phyloP scores from a whole-genome alignment of 371 early-diverging fungal genomes.

The Racocetra persica region DNA sequence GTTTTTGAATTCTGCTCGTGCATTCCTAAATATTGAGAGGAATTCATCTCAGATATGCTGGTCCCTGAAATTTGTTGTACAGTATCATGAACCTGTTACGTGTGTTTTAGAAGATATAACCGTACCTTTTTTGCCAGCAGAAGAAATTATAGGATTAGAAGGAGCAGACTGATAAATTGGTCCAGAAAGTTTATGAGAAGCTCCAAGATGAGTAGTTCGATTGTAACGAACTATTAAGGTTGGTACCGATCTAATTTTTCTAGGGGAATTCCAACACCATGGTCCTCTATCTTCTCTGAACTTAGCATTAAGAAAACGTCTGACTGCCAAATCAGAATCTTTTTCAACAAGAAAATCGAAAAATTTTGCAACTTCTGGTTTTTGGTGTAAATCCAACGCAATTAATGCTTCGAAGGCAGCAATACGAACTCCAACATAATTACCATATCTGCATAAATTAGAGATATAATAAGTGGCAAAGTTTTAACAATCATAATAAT shows the following conservation, averaged over 20 bases:
- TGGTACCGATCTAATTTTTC: not conserved
- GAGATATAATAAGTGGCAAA: not conserved
- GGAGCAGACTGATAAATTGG: too few species aligned
- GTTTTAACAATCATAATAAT: not conserved
- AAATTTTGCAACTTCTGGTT: slow-evolving; percentile 57
- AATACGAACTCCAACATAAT: slow-evolving; percentile 68
- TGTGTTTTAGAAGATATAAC: too few species aligned
- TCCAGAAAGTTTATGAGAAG: too few species aligned
- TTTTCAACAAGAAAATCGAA: slow-evolving; percentile 61
- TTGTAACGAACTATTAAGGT: not conserved
- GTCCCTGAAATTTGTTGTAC: too few species aligned
- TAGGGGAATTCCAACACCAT: slow-evolving; percentile 48
- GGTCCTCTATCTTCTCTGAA: slow-evolving; percentile 62
- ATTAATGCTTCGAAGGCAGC: slow-evolving; percentile 72
- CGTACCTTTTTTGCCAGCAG: too few species aligned
- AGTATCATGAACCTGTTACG: too few species aligned
- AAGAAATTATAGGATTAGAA: too few species aligned
- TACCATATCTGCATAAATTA: slow-evolving; percentile 59
- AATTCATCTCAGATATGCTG: too few species aligned
- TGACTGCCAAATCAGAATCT: slow-evolving; percentile 65
- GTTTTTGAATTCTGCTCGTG: too few species aligned
- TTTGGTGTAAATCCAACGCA: slow-evolving; percentile 64
- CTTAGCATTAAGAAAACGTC: slow-evolving; percentile 58
- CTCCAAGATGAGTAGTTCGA: too few species aligned
- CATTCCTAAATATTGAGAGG: too few species aligned